Percentiles rank a stretch among this genome's conserved stretches.
Conservation (phyloP, 768 basidiomycete genomes). For the Rhizopogon roseolus region DNA sequence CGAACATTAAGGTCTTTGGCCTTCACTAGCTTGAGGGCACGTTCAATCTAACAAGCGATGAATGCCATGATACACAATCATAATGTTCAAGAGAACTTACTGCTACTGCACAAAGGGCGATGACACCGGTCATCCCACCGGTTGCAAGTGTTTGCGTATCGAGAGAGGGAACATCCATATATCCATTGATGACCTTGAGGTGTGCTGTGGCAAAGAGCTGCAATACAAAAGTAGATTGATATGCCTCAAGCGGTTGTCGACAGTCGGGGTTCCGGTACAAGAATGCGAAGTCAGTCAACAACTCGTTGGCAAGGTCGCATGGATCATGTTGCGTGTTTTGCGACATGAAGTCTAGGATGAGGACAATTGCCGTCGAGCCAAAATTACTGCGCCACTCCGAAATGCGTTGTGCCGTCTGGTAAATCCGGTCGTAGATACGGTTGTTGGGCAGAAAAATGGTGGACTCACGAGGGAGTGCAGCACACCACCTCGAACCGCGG, state of each 20-base stretch:
- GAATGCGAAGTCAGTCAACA: neutral
- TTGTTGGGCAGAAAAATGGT: neutral
- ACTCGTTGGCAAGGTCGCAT: neutral
- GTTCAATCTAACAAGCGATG: neutral
- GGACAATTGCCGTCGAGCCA: neutral
- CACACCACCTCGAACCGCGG: neutral
- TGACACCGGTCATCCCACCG: neutral
- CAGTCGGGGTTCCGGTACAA: neutral
- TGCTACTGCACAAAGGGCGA: neutral
- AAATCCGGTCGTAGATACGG: neutral
- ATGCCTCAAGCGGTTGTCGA: neutral
- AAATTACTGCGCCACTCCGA: conserved; percentile 5
- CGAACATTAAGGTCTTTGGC: neutral
- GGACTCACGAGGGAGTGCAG: neutral
- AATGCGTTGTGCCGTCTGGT: neutral
- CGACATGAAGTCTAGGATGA: neutral
- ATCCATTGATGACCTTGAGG: neutral
- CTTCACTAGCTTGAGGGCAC: neutral
- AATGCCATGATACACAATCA: neutral
- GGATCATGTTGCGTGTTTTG: neutral
- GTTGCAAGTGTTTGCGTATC: neutral
- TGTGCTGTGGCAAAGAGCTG: neutral
- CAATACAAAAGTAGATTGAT: neutral
- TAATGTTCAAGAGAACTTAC: neutral
- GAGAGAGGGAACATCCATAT: neutral